Evolutionary conservation across 2,329 filamentous ascomycete genomes (phyloP), one percentile per base, ranked within the genome.

Genomic region (Calonectria hawksworthii): DNA sequence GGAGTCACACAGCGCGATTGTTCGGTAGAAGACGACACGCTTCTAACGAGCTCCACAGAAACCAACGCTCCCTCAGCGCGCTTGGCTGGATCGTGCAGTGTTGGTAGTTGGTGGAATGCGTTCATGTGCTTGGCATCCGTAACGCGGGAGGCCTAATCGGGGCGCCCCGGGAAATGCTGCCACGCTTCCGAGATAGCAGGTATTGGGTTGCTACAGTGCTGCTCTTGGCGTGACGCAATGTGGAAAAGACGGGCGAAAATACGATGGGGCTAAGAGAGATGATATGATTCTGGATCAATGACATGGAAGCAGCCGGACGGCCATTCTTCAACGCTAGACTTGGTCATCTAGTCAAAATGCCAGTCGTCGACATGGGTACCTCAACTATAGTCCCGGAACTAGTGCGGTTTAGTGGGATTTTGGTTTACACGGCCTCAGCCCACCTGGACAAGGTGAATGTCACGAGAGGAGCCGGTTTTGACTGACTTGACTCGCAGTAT

Each of bases 151-250:
- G 70, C 34, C 34, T 38, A 47, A 34, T 70, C 72, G 61, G 72
- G 70, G 67, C n/a, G 71, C 56, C 23, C 72, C 69, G 68, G 63
- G 65, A 74, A 74, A 38, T 38, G 54, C 56, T 65, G 64, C 21
- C 61, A 71, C 36, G 47, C 41, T 77, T 63, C 79, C 77, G 77
- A 76, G 71, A 72, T 67, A 68, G 64, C 26, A 30, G 16, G 11
- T 7, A 64, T 26, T 61, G 5, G 5, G 56, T n/a, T 23, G 34
- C 13, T 14, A 61, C 36, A 23, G 32, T 36, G 23, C 26, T 38
- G 14, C 32, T 26, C 34, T 59, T 59, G 54, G 32, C 52, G 4
- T 13, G 30, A 34, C 11, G 52, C 21, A 34, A n/a, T 10, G 14
- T 23, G 54, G 13, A 38, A 36, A 36, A 59, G 10, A 34, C n/a